Base-by-base conservation (phyloP, 495 filamentous ascomycete genomes). In the Clavariopsis aquatica region DNA sequence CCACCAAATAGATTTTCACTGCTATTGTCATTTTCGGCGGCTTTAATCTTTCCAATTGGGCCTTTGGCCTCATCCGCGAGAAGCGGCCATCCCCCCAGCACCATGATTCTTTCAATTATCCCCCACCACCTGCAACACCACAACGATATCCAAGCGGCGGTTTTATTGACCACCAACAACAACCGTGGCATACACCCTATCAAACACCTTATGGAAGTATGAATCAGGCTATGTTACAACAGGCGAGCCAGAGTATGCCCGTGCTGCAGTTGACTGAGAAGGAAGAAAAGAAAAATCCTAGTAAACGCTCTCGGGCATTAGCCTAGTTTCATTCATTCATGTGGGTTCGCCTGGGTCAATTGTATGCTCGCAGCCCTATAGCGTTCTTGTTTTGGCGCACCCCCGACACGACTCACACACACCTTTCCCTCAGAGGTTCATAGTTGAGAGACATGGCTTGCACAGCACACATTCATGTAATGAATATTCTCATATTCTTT, bases 11-110 rank as follows among this genome's bases (percentile, higher is more conserved):
- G 65, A 52, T 60, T 24, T 68, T 88, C 64, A 72, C 84, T 20
- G 74, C 82, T 23, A 74, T 84, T 7, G 72, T 85, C 1, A 75
- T 88, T 58, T 75, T 85, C 49, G 83, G 81, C 38, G 81, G 78
- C 57, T 77, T 87, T 60, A 67, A 81, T 31, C 77, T 83, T 60
- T 80, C 78, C 68, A 87, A 87, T 62, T 71, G 86, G 52, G 82
- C 80, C 45, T 86, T 87, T 58, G 75, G 74, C 13, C 60, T 78
- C 45, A 76, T 78, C 61, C 68, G 78, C n/a, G 60, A 71, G 20
- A 78, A 72, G 67, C 41, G 22, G 2, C 6, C 61, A 31, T 13
- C 22, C 3, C 60, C 55, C 43, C 58, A 52, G 19, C 58, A 52
- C 24, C 52, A 68, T 45, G 61, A 64, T 45, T 29, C 12, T 6